A percentile compares a stretch with the other conserved stretches of the same genome.
Evolutionary conservation across 2,329 filamentous ascomycete species (phyloP).

Genomic region (Beauveria bassiana): DNA sequence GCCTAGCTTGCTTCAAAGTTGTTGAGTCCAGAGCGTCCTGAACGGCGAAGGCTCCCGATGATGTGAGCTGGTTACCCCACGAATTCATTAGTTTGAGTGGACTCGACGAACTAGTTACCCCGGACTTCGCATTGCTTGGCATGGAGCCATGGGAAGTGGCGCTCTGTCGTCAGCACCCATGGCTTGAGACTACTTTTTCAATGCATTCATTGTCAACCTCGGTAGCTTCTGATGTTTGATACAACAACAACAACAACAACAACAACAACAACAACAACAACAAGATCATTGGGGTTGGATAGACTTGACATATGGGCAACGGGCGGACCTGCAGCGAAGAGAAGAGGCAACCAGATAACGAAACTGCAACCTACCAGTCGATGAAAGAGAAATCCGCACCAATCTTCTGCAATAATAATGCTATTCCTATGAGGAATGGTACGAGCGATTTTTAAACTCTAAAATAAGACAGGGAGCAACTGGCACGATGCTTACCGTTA

Average conservation of each 20-base stretch:
- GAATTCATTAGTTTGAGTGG: background rate
- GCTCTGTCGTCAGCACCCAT: background rate
- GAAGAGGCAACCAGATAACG: background rate
- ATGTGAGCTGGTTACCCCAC: background rate
- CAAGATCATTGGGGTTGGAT: too few relatives aligned
- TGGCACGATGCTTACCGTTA: background rate
- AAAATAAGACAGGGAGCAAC: too few relatives aligned
- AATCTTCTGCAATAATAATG: background rate
- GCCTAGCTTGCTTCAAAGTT: background rate
- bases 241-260: too few relatives aligned
- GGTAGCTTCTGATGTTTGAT: background rate
- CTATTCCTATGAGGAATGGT: too few relatives aligned
- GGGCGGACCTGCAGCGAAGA: background rate
- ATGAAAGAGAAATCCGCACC: background rate
- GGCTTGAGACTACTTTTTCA: background rate
- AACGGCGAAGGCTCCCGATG: background rate
- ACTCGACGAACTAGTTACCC: background rate
- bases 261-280: too few relatives aligned
- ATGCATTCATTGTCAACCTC: background rate
- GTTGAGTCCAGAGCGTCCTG: background rate
- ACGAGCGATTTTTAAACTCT: too few relatives aligned
- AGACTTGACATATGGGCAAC: too few relatives aligned
- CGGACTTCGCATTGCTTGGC: background rate
- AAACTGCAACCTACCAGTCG: background rate
- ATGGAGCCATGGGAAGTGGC: background rate